Evolutionary conservation across 2,329 filamentous ascomycete genomes (phyloP).

Genomic region (Curvularia sp.): DNA sequence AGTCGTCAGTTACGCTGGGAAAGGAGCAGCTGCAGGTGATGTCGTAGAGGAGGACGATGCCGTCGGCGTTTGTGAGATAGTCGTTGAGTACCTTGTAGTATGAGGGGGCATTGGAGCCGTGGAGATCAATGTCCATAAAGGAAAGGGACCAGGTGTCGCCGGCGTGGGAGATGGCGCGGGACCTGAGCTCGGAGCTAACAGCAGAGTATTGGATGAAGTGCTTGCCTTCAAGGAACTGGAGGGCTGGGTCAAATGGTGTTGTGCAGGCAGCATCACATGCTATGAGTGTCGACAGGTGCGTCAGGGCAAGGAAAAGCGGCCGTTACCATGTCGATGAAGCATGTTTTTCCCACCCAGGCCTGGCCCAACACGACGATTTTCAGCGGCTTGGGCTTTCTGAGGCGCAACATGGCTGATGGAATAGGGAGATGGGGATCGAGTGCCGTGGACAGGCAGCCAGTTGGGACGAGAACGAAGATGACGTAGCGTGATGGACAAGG

Average conservation of each 20-base stretch:
- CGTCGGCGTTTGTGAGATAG: constrained; percentile 23
- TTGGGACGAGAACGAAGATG: neutral
- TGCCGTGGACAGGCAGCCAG: neutral
- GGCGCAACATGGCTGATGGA: neutral
- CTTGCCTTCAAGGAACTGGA: constrained; percentile 17
- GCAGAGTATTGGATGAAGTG: constrained; percentile 14
- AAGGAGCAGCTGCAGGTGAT: constrained; percentile 33
- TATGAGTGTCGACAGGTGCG: neutral
- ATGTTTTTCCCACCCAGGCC: constrained; percentile 35
- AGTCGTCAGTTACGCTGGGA: constrained; percentile 26
- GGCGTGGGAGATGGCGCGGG: constrained; percentile 20
- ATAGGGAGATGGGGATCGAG: neutral
- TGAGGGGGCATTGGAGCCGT: constrained; percentile 16
- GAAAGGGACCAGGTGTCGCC: constrained; percentile 13
- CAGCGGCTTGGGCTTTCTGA: constrained; percentile 4
- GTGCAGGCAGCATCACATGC: neutral
- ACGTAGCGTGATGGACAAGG: constrained; percentile 2
- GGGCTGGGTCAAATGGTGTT: neutral
- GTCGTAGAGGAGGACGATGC: constrained; percentile 42
- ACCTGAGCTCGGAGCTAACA: constrained; percentile 13
- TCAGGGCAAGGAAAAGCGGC: neutral
- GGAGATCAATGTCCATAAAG: constrained; percentile 33
- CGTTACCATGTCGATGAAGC: constrained; percentile 34
- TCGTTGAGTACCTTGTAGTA: constrained; percentile 6
- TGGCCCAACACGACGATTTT: constrained; percentile 33